Conservation (phyloP, 1,284 basidiomycete species). For the Neotropicomus parvogracilis region DNA sequence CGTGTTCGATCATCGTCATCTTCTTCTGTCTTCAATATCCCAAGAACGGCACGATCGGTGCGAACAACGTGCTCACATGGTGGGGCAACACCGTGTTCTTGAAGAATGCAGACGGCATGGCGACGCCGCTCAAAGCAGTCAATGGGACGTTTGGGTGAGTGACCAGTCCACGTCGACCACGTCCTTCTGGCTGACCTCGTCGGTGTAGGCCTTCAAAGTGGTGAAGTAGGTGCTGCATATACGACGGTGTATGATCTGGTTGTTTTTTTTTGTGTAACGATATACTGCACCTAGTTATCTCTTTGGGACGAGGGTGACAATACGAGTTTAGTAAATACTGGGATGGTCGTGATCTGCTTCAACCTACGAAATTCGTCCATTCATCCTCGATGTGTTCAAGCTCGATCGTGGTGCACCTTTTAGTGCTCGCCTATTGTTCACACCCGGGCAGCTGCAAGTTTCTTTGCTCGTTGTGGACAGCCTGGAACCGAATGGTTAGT, state of each 20-base stretch:
- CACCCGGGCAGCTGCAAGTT: too few relatives aligned
- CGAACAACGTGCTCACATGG: slow-evolving; percentile 41
- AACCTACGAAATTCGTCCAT: too few relatives aligned
- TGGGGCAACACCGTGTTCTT: slow-evolving; percentile 52
- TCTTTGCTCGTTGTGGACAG: too few relatives aligned
- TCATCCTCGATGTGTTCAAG: too few relatives aligned
- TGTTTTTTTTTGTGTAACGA: background rate
- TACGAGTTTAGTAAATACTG: too few relatives aligned
- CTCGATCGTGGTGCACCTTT: too few relatives aligned
- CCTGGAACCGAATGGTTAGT: too few relatives aligned
- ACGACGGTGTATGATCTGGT: background rate
- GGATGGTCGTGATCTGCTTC: too few relatives aligned
- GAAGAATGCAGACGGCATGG: slow-evolving; percentile 40
- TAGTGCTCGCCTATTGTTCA: too few relatives aligned
- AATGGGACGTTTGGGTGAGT: slow-evolving; percentile 28
- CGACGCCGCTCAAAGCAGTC: slow-evolving; percentile 28
- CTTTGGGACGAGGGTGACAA: background rate
- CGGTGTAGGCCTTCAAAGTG: slow-evolving; percentile 17
- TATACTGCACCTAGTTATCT: background rate
- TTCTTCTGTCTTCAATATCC: slow-evolving; percentile 50
- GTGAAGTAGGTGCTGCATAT: slow-evolving; percentile 1
- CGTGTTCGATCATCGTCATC: slow-evolving; percentile 41
- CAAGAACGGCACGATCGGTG: slow-evolving; percentile 42
- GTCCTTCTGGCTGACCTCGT: background rate
- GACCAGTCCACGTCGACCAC: background rate